These are phyloP conservation scores for Trametes cinnabarina DNA, from an alignment of 768 basidiomycete species.

Conservation along the genomic window DNA sequence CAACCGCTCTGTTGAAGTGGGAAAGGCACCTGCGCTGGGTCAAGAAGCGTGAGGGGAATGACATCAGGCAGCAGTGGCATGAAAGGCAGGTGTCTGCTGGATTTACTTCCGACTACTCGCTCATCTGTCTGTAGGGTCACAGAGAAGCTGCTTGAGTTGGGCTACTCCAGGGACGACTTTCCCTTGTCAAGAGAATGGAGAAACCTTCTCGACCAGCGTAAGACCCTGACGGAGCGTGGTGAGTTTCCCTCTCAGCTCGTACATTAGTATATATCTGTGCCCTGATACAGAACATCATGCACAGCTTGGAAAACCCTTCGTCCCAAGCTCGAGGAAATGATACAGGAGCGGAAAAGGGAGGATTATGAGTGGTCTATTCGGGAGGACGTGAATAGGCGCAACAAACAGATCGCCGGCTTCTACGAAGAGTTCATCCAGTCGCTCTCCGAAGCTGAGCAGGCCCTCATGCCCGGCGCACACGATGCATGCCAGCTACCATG, in stretches of 20 bases:
- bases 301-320: not conserved
- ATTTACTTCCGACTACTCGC: not conserved
- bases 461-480: not conserved
- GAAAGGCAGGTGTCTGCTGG: not conserved
- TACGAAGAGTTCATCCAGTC: not conserved
- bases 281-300: not conserved
- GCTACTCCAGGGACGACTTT: not conserved
- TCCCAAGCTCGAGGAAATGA: not conserved
- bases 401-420: not conserved
- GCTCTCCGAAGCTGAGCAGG: not conserved
- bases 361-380: not conserved
- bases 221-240: not conserved
- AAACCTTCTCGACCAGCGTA: not conserved
- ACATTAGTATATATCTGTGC: too few species aligned
- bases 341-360: not conserved
- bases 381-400: too few species aligned
- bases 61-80: not conserved
- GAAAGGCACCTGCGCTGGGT: not conserved
- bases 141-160: not conserved
- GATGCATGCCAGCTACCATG: not conserved
- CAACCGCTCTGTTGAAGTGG: not conserved
- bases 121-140: not conserved
- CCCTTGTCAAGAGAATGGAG: not conserved
- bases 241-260: not conserved
- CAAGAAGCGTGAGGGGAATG: not conserved